Conservation (phyloP, 2,329 filamentous ascomycete genomes). For the Hymenoscyphus fructigenus region DNA sequence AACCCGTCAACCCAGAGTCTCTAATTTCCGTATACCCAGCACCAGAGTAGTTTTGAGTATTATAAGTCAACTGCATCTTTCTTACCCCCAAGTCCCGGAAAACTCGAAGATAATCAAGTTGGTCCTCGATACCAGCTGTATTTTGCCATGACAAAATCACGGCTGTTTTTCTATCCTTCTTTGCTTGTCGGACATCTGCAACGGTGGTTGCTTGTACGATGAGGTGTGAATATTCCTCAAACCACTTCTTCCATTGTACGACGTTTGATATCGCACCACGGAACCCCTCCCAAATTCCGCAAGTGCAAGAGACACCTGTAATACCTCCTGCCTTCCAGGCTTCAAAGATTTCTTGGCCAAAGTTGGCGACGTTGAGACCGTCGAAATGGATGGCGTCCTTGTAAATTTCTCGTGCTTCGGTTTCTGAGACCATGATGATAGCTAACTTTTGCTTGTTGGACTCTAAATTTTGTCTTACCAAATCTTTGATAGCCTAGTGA, state of each 20-base stretch:
- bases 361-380: conserved; percentile 44
- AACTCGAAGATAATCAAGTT: conserved; percentile 40
- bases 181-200: conserved; percentile 40
- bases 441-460: background rate
- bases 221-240: conserved; percentile 42
- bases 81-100: conserved; percentile 43
- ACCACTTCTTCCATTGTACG: conserved; percentile 45
- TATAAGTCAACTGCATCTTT: conserved; percentile 46
- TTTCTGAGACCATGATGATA: conserved; percentile 37
- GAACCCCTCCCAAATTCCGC: conserved; percentile 43
- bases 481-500: background rate
- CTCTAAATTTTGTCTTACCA: background rate
- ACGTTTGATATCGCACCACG: conserved; percentile 41
- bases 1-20: conserved; percentile 40
- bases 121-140: conserved; percentile 43
- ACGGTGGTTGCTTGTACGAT: conserved; percentile 41
- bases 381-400: conserved; percentile 42
- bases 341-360: conserved; percentile 41
- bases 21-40: conserved; percentile 41
- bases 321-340: conserved; percentile 35
- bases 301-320: conserved; percentile 43
- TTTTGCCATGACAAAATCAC: conserved; percentile 44
- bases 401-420: conserved; percentile 35
- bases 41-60: conserved; percentile 44
- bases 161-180: conserved; percentile 39